Evolutionary conservation across 2,329 filamentous ascomycete species (phyloP).

Genomic region (Hypoxylon sp.): DNA sequence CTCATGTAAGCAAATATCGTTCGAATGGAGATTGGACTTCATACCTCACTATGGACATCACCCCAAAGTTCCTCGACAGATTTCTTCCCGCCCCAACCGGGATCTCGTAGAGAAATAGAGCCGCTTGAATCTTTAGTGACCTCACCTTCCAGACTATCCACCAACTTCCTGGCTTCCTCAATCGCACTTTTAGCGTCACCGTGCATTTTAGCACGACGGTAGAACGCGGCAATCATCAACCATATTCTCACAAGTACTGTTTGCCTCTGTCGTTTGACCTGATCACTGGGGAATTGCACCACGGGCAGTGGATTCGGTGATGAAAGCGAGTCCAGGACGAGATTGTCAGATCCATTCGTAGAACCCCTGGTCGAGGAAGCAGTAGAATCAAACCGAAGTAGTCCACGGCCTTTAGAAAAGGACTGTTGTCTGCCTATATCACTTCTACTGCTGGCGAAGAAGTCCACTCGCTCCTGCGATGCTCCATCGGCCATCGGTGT

Average conservation of each 20-base stretch:
- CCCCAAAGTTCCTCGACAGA: constrained; percentile 87
- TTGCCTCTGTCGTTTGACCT: constrained; percentile 63
- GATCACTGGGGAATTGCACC: constrained; percentile 68
- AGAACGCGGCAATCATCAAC: constrained; percentile 90
- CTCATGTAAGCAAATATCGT: constrained; percentile 49
- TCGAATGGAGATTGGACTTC: constrained; percentile 48
- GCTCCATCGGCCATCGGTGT: constrained; percentile 60
- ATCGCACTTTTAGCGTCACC: constrained; percentile 86
- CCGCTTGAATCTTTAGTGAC: constrained; percentile 72
- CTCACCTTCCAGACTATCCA: constrained; percentile 77
- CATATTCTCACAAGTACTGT: constrained; percentile 81
- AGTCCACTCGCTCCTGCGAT: constrained; percentile 56
- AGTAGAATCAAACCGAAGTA: constrained; percentile 62
- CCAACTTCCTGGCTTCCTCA: constrained; percentile 83
- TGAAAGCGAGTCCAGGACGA: constrained; percentile 59
- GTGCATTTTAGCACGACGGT: constrained; percentile 82
- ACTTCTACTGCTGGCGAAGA: constrained; percentile 60
- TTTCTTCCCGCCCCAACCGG: constrained; percentile 83
- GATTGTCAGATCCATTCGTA: constrained; percentile 57
- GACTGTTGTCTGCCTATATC: constrained; percentile 58
- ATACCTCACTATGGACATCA: constrained; percentile 85
- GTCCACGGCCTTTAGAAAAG: constrained; percentile 59
- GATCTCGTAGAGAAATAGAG: constrained; percentile 70
- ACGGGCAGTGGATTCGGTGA: constrained; percentile 63
- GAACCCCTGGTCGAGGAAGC: constrained; percentile 58